phyloP scores from a whole-genome alignment of 768 basidiomycete genomes.

The Trametes elegans region DNA sequence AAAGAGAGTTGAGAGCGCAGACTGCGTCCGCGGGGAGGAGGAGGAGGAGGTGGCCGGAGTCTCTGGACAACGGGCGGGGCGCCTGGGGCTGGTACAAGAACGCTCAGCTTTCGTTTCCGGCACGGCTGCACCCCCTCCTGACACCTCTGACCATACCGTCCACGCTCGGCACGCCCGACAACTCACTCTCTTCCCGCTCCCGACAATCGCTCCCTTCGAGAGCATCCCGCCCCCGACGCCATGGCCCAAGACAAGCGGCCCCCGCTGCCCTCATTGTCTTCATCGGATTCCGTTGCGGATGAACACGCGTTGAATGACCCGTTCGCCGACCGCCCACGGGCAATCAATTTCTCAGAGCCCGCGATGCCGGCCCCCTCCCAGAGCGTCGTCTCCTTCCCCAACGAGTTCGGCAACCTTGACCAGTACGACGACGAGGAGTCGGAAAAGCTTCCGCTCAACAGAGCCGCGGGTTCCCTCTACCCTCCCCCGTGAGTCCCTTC shows the following conservation, averaged over 20 bases:
- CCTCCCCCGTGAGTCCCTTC: constrained; percentile 61
- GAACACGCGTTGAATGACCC: constrained; percentile 54
- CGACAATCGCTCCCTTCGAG: background rate
- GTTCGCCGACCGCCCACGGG: constrained; percentile 65
- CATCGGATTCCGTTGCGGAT: constrained; percentile 38
- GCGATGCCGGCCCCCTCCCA: constrained; percentile 50
- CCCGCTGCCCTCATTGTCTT: constrained; percentile 28
- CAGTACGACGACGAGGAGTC: constrained; percentile 64
- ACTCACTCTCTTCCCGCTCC: background rate
- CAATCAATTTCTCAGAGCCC: constrained; percentile 61
- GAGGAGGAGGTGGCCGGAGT: constrained; percentile 14
- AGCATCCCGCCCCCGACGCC: background rate
- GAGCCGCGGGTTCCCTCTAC: constrained; percentile 59
- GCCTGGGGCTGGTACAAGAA: constrained; percentile 14
- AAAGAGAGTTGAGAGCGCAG: too few species aligned
- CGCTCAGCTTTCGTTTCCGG: constrained; percentile 8
- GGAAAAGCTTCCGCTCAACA: constrained; percentile 75
- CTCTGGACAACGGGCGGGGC: background rate
- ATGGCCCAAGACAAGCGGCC: constrained; percentile 29
- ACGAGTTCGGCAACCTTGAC: constrained; percentile 43
- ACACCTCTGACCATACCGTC: constrained; percentile 4
- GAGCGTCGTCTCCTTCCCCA: constrained; percentile 54
- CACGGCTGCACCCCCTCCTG: constrained; percentile 17
- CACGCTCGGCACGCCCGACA: constrained; percentile 7
- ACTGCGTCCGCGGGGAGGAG: background rate